Evolutionary conservation across 1,284 basidiomycete species (phyloP), one percentile per base, ranked within the genome.

Genomic region (Prillingera fragicola): DNA sequence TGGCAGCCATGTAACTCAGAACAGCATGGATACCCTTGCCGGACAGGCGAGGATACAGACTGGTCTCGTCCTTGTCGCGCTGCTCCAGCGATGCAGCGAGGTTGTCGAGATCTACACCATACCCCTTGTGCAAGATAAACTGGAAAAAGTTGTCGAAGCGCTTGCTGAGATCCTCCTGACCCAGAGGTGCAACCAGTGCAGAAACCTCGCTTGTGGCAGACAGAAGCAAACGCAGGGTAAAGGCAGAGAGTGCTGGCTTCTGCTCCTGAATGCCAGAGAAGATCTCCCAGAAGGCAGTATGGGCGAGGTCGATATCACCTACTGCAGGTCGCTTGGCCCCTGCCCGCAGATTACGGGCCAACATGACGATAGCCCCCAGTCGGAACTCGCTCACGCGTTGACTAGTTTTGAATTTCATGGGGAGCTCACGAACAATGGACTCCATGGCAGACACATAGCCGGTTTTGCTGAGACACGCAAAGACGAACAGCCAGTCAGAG

Each of bases 71-170:
- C 5, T 13, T 12, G 41, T 3, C 40, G 35, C 14, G 22, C 8
- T 33, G 41, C 33, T 43, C 38, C 7, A 48, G 31, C 14, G 50
- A 52, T 18, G 39, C 10, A 7, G 51, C 31, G 10, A 52, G 32
- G 34, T 48, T 40, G 31, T 43, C 34, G 13, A 54, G 36, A 31
- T 54, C 52, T 7, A 54, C 23, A 8, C 48, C 48, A 13, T 45
- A 54, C 8, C 39, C 52, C 24, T 50, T 15, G 13, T 22, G 12
- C 17, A 50, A 13, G 17, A 54, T 33, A 28, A 39, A 44, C 6
- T 35, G 41, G n/a, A 47, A 17, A 8, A 48, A 35, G 7, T 42
- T 28, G 45, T 50, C 41, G 32, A 54, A 23, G 6, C 34, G 35
- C 15, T 35, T 12, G 19, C 33, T 17, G 4, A 24, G 18, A 15